These are phyloP conservation scores for Pseudopithomyces maydicus DNA, from an alignment of 2,329 filamentous ascomycete species.

Conservation along the genomic window DNA sequence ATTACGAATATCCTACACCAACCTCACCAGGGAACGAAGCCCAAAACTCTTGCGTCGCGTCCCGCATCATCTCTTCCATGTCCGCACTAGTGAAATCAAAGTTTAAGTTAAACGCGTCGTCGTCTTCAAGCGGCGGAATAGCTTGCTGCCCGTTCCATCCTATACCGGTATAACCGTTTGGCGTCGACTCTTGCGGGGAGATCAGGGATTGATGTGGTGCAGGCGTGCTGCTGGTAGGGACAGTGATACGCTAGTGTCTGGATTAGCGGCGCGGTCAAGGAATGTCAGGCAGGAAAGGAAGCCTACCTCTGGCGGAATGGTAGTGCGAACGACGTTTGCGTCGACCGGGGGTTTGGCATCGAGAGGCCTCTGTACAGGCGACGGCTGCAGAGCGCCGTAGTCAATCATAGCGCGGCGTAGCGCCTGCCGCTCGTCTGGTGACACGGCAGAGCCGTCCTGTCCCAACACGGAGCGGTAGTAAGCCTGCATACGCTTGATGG, in stretches of 20 bases:
- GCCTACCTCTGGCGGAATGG: constrained; percentile 16
- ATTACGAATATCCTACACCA: constrained; percentile 32
- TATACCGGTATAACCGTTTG: constrained; percentile 27
- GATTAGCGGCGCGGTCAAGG: constrained; percentile 11
- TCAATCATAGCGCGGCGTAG: constrained; percentile 47
- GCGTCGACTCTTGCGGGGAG: constrained; percentile 26
- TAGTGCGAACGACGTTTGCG: constrained; percentile 14
- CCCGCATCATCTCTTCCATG: constrained; percentile 45
- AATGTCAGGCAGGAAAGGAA: constrained; percentile 4
- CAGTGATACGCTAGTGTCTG: background rate
- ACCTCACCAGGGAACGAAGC: constrained; percentile 46
- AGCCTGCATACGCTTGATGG: constrained; percentile 49
- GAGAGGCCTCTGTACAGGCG: constrained; percentile 42
- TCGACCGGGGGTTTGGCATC: constrained; percentile 27
- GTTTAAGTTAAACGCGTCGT: constrained; percentile 39
- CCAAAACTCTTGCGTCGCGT: constrained; percentile 48
- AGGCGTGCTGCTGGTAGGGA: background rate
- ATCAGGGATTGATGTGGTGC: background rate
- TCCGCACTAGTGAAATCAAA: constrained; percentile 43
- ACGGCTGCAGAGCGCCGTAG: constrained; percentile 47
- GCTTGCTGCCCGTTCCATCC: constrained; percentile 29
- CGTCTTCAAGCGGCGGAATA: constrained; percentile 34
- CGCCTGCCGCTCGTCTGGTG: constrained; percentile 44
- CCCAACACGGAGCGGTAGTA: constrained; percentile 45
- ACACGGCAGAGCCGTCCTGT: constrained; percentile 38